Evolutionary conservation across 2,329 filamentous ascomycete species (phyloP).

Genomic region (Monosporascus sp.): DNA sequence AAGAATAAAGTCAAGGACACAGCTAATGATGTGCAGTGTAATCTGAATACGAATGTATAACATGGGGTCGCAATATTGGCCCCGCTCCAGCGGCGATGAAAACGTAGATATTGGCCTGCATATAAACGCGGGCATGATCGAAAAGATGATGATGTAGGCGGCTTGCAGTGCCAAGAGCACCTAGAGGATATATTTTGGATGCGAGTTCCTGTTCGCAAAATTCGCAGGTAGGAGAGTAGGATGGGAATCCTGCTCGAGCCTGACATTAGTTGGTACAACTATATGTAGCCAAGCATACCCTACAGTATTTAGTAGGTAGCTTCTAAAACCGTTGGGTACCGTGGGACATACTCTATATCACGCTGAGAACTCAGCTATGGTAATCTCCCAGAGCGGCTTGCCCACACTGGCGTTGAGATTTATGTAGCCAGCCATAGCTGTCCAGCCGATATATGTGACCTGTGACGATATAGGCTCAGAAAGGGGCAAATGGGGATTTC

Average conservation of each 20-base stretch:
- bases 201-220: conserved; percentile 12
- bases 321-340: too few relatives aligned
- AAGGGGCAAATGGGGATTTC: too few relatives aligned
- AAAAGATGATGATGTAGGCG: conserved; percentile 16
- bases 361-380: conserved; percentile 13
- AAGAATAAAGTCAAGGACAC: conserved; percentile 19
- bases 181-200: conserved; percentile 2
- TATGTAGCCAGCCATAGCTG: conserved; percentile 12
- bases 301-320: not conserved
- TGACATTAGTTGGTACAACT: conserved; percentile 19
- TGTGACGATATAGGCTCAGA: not conserved
- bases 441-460: conserved; percentile 17
- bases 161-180: conserved; percentile 12
- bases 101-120: conserved; percentile 12
- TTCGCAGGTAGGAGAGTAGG: conserved; percentile 18
- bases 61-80: conserved; percentile 9
- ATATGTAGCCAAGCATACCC: conserved; percentile 12
- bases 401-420: conserved; percentile 16
- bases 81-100: conserved; percentile 15
- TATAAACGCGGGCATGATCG: conserved; percentile 17
- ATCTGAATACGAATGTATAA: conserved; percentile 16
- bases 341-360: conserved; percentile 11
- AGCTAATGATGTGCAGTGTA: conserved; percentile 17
- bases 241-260: conserved; percentile 16
- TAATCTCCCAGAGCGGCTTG: conserved; percentile 21